Evolutionary conservation across 148 eudicot species (phyloP).

Genomic region (Spergularia marina): DNA sequence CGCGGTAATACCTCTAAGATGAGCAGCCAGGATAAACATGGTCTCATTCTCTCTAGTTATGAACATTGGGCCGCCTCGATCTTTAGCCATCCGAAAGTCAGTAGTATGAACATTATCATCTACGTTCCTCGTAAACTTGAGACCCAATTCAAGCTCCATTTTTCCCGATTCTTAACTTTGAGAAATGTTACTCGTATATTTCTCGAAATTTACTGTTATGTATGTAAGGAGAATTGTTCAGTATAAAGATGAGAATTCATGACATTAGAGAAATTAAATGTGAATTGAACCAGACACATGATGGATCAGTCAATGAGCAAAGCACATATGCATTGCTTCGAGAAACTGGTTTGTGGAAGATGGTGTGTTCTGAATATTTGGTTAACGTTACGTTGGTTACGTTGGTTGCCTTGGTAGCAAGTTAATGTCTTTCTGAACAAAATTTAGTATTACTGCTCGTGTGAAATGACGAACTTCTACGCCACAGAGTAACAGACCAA

Average conservation of each 20-base stretch:
- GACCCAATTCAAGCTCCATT: slow-evolving; percentile 67
- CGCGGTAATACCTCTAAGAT: slow-evolving; percentile 53
- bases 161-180: slow-evolving; percentile 1
- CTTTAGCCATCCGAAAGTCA: slow-evolving; percentile 45
- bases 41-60: slow-evolving; percentile 49
- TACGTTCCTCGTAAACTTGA: slow-evolving; percentile 43
- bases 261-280: not conserved
- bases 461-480: too few species aligned
- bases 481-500: too few species aligned
- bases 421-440: not conserved
- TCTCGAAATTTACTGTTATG: not conserved
- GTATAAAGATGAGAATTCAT: not conserved
- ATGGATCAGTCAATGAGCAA: slow-evolving; percentile 21
- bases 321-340: slow-evolving; percentile 49
- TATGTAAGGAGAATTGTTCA: too few species aligned
- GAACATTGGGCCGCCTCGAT: slow-evolving; percentile 49
- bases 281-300: slow-evolving; percentile 5
- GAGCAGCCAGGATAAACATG: slow-evolving; percentile 61
- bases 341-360: slow-evolving; percentile 2
- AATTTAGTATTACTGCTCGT: too few species aligned
- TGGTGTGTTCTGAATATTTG: too few species aligned
- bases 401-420: slow-evolving; percentile 17
- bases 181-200: not conserved
- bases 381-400: not conserved
- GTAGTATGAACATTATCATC: slow-evolving; percentile 38